phyloP scores from a whole-genome alignment of 129 eudicot species.

The Logfia minima region DNA sequence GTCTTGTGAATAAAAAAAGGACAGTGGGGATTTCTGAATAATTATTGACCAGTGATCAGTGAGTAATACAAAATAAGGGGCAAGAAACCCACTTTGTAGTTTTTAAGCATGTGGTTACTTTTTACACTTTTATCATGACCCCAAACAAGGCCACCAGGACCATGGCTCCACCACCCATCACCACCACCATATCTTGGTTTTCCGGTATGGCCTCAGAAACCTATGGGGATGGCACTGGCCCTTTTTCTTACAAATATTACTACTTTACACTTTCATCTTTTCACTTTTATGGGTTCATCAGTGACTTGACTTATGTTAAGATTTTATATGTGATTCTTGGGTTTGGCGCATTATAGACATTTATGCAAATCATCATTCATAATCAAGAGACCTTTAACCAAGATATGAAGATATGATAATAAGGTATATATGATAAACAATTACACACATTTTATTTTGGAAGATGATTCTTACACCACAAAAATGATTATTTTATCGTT shows the following conservation, averaged over 20 bases:
- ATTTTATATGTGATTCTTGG: neutral
- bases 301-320: neutral
- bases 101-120: neutral
- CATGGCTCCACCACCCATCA: constrained; percentile 33
- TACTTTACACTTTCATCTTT: neutral
- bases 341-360: neutral
- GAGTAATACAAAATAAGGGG: neutral
- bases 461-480: too few species aligned
- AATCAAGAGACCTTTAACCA: neutral
- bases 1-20: neutral
- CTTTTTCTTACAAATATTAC: neutral
- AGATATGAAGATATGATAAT: neutral
- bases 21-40: neutral
- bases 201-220: constrained; percentile 17
- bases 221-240: constrained; percentile 31
- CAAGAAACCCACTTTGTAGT: neutral
- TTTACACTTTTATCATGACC: constrained; percentile 11
- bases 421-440: too few species aligned
- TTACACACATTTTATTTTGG: too few species aligned
- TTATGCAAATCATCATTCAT: neutral
- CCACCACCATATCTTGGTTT: constrained; percentile 26
- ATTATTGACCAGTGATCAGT: neutral
- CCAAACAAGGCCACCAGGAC: constrained; percentile 28
- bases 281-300: neutral
- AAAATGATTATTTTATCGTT: too few species aligned